phyloP scores from a whole-genome alignment of 352 stramenopile species.

The Detonula confervacea region DNA sequence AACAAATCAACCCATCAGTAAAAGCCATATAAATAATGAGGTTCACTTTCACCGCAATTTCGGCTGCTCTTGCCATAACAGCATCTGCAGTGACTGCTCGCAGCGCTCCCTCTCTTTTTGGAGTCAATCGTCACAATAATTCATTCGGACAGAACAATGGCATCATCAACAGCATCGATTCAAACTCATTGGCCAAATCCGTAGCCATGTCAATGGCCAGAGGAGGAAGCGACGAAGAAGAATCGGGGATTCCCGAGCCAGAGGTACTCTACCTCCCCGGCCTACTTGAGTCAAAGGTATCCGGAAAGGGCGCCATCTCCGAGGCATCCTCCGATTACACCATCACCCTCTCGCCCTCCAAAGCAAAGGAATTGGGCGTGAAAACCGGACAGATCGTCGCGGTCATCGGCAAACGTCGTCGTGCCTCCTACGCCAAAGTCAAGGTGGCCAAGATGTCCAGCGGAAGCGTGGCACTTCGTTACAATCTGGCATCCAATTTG shows the following conservation, averaged over 20 bases:
- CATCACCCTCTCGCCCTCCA: slow-evolving; percentile 62
- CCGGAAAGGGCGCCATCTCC: no score
- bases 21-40: background rate
- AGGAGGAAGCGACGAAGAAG: slow-evolving; percentile 23
- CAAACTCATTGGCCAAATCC: background rate
- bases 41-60: background rate
- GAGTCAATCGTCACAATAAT: background rate
- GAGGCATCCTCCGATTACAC: slow-evolving; percentile 54
- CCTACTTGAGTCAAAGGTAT: slow-evolving; percentile 61
- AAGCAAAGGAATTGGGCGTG: slow-evolving; percentile 79
- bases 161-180: background rate
- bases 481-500: slow-evolving; percentile 76
- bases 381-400: slow-evolving; percentile 67
- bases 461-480: slow-evolving; percentile 45
- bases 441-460: slow-evolving; percentile 50
- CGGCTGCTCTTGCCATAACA: background rate
- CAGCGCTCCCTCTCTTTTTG: background rate
- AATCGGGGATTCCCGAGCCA: slow-evolving; percentile 18
- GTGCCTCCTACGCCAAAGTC: slow-evolving; percentile 68
- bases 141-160: background rate
- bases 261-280: slow-evolving; percentile 79
- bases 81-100: background rate
- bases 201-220: background rate
- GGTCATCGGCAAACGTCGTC: slow-evolving; percentile 70
- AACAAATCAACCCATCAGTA: no score